phyloP scores from a whole-genome alignment of 2,329 filamentous ascomycete genomes.

The Arthrobotrys sphaeroides region DNA sequence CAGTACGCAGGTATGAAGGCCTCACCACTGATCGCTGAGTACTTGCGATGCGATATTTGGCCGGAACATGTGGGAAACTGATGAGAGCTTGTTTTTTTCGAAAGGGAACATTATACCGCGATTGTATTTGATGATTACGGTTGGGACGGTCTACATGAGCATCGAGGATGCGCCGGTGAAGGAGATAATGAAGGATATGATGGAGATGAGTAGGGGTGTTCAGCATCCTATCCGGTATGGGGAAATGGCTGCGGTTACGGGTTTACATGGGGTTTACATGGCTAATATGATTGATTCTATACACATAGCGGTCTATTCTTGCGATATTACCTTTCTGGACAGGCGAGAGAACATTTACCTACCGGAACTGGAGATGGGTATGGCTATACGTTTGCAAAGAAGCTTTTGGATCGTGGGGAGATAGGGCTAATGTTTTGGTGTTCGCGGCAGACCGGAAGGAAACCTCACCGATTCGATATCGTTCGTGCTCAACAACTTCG shows the following conservation, averaged over 20 bases:
- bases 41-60: not conserved
- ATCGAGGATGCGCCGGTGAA: conserved; percentile 98
- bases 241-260: not conserved
- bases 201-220: conserved; percentile 99
- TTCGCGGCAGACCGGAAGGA: conserved; percentile 75
- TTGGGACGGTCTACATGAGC: conserved; percentile 98
- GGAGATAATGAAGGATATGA: conserved; percentile 99
- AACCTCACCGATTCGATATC: conserved; percentile 97
- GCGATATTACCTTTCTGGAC: conserved; percentile 93
- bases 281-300: not conserved
- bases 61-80: not conserved
- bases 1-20: conserved; percentile 57
- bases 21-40: not conserved
- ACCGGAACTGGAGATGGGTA: conserved; percentile 77
- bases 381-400: conserved; percentile 5
- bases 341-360: conserved; percentile 89
- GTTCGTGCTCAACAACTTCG: conserved; percentile 97
- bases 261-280: not conserved
- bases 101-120: conserved; percentile 96
- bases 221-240: conserved; percentile 84
- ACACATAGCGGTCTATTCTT: conserved; percentile 84
- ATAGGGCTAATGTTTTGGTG: not conserved
- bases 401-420: not conserved
- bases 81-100: not conserved
- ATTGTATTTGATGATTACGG: conserved; percentile 98